Percentiles rank a stretch among this genome's conserved stretches.
Evolutionary conservation across 2,329 filamentous ascomycete species (phyloP).

Genomic region (Fusarium circinatum): DNA sequence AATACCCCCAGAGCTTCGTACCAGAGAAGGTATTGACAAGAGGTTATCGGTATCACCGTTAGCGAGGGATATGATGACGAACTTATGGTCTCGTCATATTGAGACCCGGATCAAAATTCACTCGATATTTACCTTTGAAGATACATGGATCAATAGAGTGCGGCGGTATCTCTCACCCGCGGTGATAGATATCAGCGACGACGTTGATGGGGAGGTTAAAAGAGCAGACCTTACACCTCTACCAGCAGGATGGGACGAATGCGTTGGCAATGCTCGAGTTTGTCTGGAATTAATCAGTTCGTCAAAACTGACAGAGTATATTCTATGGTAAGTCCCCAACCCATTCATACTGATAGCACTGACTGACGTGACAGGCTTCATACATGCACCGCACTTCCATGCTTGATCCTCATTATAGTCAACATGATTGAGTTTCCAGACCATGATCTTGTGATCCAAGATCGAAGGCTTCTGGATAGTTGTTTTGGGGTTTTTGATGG

Average conservation of each 20-base stretch:
- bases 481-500: constrained; percentile 2
- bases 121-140: constrained; percentile 35
- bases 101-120: constrained; percentile 29
- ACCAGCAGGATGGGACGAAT: constrained; percentile 28
- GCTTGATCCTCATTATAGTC: constrained; percentile 28
- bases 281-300: constrained; percentile 21
- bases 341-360: rapidly evolving
- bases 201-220: constrained; percentile 14
- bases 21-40: background rate
- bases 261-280: constrained; percentile 18
- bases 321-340: constrained; percentile 11
- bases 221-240: constrained; percentile 23
- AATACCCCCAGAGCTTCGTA: constrained; percentile 17
- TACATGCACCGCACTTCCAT: constrained; percentile 25
- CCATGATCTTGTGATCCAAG: background rate
- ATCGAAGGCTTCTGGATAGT: constrained; percentile 17
- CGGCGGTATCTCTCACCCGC: constrained; percentile 18
- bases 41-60: background rate
- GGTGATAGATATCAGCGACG: constrained; percentile 29
- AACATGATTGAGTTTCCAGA: constrained; percentile 39
- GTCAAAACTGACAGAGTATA: constrained; percentile 22
- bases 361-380: constrained; percentile 16
- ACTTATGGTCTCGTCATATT: constrained; percentile 29
- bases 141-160: constrained; percentile 28
- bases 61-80: constrained; percentile 7